Evolutionary conservation across 257 asterid species (phyloP), one percentile per base, ranked within the genome.

Genomic region (Solanum piurae): DNA sequence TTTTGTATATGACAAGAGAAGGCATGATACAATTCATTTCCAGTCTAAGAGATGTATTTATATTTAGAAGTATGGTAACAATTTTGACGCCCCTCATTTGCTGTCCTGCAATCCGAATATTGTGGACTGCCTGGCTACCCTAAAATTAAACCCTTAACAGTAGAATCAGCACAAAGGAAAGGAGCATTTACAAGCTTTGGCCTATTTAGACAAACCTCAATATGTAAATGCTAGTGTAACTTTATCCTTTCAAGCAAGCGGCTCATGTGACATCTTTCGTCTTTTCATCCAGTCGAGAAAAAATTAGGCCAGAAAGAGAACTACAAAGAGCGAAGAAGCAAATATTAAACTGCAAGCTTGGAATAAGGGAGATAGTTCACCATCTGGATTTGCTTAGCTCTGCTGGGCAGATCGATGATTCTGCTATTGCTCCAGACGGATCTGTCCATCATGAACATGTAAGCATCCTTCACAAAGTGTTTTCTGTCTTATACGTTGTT

Each of bases 371-470:
- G 86, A 98, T 96, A 83, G 90, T 96, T 92, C 96, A 77, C 89
- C 95, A 93, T 86, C 88, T 97, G 90, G 99, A 97, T 92, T 89
- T 91, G 93, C 98, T 96, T 86, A 90, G 98, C 91, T 96, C 98
- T 82, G 93, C 91, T 86, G 99, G 99, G 60, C 88, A 92, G 86
- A 94, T 92, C 82, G 93, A 87, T 72, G 95, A 92, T 88, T 91
- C 96, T 38, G 95, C 91, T 60, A 91, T 94, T 89, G 95, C 94
- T 89, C 94, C 97, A 42, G 98, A 95, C 94, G 99, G 98, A 90
- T 94, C 99, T 80, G 93, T 97, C 93, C 96, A 95, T 89, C 98
- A 95, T 89, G 96, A 96, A 89, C 93, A 96, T 93, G 99, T 97
- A 89, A 88, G 96, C 58, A 83, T 49, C 60, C 42, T 49, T 46